Evolutionary conservation across 1,284 basidiomycete species (phyloP), one percentile per base, ranked within the genome.

Genomic region (Cutaneotrichosporon dermatis): DNA sequence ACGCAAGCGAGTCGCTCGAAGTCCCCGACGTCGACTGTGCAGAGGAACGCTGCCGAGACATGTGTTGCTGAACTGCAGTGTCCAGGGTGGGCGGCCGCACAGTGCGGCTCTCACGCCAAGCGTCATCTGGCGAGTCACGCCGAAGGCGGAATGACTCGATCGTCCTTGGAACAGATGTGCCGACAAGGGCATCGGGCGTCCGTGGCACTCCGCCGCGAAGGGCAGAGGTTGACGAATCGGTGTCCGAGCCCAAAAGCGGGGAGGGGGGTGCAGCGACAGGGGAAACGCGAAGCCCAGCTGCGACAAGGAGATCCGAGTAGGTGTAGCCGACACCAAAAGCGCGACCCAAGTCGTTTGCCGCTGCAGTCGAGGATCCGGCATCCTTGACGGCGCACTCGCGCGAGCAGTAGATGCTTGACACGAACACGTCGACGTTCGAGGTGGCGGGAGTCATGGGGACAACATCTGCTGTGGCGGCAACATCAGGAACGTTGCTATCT

Each of bases 361-460:
- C 66, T 49, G 65, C 60, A 42, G 25, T 68, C 16, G 50, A 51
- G 11, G 50, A 51, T 11, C 50, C 50, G 4, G 65, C 69, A 43
- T 76, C 74, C 39, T 60, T 54, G 35, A 67, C 60, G 9, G 64
- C 66, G 58, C 75, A 76, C 2, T 61, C 62, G 16, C 55, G 62
- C 13, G 69, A 71, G 60, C 75, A 76, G 65, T 76, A 76, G 53
- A 76, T 73, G 36, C 61, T 55, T 9, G 74, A 75, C n/a, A 58
- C 55, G 56, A 70, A 69, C 0, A 55, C 45, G 37, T 41, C 42
- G 8, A 13, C 16, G n/a, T 56, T 37, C 50, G 41, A 42, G 9
- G 52, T n/a, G 41, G 25, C 25, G 25, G 15, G 16, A 25, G 49
- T n/a, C 11, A 37, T 11, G n/a, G 46, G 33, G 39, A 34, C 15